Evolutionary conservation across 331 rosid genomes (phyloP).

Genomic region (Malus hybrid): DNA sequence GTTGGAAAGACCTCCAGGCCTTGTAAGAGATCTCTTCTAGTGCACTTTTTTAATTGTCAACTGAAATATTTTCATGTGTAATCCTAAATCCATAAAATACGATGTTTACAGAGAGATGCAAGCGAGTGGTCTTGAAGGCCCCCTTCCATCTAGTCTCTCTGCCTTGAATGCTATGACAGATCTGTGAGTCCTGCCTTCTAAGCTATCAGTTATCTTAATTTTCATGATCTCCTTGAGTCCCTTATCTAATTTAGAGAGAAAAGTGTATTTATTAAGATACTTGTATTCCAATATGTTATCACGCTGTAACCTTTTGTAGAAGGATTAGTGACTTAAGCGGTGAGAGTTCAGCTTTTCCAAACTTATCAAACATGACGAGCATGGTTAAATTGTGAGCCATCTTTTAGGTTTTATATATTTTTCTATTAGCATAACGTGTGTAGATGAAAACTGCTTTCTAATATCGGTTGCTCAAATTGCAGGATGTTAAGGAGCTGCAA

Average conservation of each 20-base stretch:
- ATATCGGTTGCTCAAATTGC: constrained; percentile 4
- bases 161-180: neutral
- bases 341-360: too few relatives aligned
- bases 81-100: neutral
- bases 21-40: constrained; percentile 2
- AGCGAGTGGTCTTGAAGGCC: constrained; percentile 34
- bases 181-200: constrained; percentile 18
- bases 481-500: constrained; percentile 25
- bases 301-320: neutral
- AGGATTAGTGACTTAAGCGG: too few relatives aligned
- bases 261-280: neutral
- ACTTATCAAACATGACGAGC: neutral
- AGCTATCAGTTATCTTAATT: neutral
- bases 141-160: constrained; percentile 28
- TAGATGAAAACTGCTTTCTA: neutral
- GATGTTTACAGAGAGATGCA: constrained; percentile 20
- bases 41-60: neutral
- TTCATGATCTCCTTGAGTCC: neutral
- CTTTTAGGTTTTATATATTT: neutral
- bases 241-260: neutral
- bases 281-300: neutral
- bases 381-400: constrained; percentile 5
- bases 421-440: neutral
- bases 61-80: neutral
- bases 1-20: constrained; percentile 1